Conservation (phyloP, 1,284 basidiomycete species). For the Spongiforma sp. region DNA sequence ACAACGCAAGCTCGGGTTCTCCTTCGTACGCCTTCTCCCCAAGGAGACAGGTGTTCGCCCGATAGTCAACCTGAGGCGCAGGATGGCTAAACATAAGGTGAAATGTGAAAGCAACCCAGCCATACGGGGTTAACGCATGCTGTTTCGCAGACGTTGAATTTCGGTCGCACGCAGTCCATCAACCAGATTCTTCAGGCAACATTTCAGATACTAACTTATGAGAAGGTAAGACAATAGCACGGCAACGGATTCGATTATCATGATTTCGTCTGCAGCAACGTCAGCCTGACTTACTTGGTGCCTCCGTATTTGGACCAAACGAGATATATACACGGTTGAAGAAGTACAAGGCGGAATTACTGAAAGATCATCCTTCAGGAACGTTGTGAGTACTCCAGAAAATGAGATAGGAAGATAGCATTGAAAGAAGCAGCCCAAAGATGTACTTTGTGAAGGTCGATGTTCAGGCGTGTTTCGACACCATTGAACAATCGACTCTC, state of each 20-base stretch:
- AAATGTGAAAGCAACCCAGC: not conserved
- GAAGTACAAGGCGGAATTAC: slow-evolving; percentile 65
- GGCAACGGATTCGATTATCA: not conserved
- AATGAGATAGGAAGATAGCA: not conserved
- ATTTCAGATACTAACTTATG: slow-evolving; percentile 86
- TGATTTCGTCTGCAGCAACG: slow-evolving; percentile 51
- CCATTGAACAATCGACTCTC: slow-evolving; percentile 90
- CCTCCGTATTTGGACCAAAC: slow-evolving; percentile 83
- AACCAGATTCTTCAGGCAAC: slow-evolving; percentile 87
- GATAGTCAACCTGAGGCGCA: slow-evolving; percentile 89
- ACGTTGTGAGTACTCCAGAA: slow-evolving; percentile 52
- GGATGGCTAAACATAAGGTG: slow-evolving; percentile 44
- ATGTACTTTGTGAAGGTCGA: slow-evolving; percentile 98
- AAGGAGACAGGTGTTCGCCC: slow-evolving; percentile 96
- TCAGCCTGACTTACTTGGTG: slow-evolving; percentile 71
- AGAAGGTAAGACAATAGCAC: slow-evolving; percentile 61
- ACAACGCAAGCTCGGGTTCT: slow-evolving; percentile 78
- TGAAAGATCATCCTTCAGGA: slow-evolving; percentile 44
- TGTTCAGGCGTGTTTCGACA: slow-evolving; percentile 96
- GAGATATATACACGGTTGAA: slow-evolving; percentile 82
- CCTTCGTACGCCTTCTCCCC: slow-evolving; percentile 88
- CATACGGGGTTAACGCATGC: not conserved
- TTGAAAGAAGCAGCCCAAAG: slow-evolving; percentile 62
- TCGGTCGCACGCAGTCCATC: slow-evolving; percentile 61
- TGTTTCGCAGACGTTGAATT: slow-evolving; percentile 31